Conservation (phyloP, 75 land plant genomes). For the Selaginella tamariscina region DNA sequence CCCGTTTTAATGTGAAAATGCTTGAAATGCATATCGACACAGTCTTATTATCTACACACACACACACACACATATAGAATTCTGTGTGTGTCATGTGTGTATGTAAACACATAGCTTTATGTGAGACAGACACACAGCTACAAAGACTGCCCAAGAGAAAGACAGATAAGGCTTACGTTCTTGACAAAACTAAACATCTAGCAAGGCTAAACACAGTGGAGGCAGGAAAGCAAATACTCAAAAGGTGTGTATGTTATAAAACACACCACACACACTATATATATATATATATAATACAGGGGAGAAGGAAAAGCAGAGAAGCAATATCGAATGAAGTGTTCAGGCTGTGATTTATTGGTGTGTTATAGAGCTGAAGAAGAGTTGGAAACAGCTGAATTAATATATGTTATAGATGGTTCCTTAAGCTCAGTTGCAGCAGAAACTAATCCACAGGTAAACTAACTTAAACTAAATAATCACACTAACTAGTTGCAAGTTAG, state of each 20-base stretch:
- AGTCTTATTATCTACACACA: too few relatives aligned
- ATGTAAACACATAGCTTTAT: too few relatives aligned
- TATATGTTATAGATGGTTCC: slow-evolving; percentile 95
- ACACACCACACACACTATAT: too few relatives aligned
- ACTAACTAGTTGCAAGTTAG: too few relatives aligned
- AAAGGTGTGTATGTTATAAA: too few relatives aligned
- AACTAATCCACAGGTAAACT: slow-evolving; percentile 89
- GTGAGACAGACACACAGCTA: slow-evolving; percentile 97
- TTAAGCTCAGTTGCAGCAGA: slow-evolving; percentile 97
- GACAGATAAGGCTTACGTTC: slow-evolving; percentile 82
- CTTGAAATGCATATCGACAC: too few relatives aligned
- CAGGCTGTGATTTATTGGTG: slow-evolving; percentile 91
- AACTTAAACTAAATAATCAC: too few relatives aligned
- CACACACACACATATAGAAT: too few relatives aligned
- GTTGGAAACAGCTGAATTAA: slow-evolving; percentile 59
- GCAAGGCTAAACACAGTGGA: slow-evolving; percentile 63
- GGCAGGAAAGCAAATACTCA: slow-evolving; percentile 80
- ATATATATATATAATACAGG: too few relatives aligned
- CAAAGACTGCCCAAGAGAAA: slow-evolving; percentile 97
- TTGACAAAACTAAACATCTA: slow-evolving; percentile 75
- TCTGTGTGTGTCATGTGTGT: too few relatives aligned
- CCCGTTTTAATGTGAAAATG: too few relatives aligned
- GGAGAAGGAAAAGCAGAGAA: slow-evolving; percentile 94
- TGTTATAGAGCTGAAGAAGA: slow-evolving; percentile 90
- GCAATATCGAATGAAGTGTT: slow-evolving; percentile 82